Evolutionary conservation across 1,284 basidiomycete species (phyloP).

Genomic region (Papiliotrema nemorosa): DNA sequence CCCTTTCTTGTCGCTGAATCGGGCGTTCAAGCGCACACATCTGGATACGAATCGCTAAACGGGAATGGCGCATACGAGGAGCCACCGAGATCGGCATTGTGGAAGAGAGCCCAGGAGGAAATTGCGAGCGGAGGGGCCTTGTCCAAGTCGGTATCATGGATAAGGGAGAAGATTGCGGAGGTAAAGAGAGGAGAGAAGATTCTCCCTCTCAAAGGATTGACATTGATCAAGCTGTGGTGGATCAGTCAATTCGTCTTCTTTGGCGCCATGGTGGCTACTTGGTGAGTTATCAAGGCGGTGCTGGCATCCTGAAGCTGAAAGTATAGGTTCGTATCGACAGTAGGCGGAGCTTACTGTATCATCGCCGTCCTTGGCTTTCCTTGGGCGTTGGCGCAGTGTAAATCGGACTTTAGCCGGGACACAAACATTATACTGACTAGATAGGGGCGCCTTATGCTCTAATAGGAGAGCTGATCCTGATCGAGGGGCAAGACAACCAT

Average conservation of each 20-base stretch:
- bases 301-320: neutral
- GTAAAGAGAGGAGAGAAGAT: conserved; percentile 19
- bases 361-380: conserved; percentile 53
- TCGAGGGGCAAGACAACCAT: conserved; percentile 29
- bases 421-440: neutral
- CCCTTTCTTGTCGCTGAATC: conserved; percentile 63
- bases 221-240: conserved; percentile 42
- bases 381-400: conserved; percentile 53
- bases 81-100: conserved; percentile 24
- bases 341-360: conserved; percentile 50
- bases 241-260: conserved; percentile 46
- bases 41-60: conserved; percentile 14
- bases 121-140: conserved; percentile 8
- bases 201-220: conserved; percentile 43
- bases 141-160: conserved; percentile 5
- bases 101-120: conserved; percentile 27
- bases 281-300: conserved; percentile 28
- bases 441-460: conserved; percentile 51
- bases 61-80: conserved; percentile 7
- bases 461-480: conserved; percentile 48
- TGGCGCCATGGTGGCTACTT: conserved; percentile 46
- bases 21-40: conserved; percentile 29
- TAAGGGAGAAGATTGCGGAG: conserved; percentile 14
- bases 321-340: conserved; percentile 41
- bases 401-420: conserved; percentile 6